These are phyloP conservation scores for Cystofilobasidium bisporidii DNA, from an alignment of 768 basidiomycete genomes.

Conservation along the genomic window DNA sequence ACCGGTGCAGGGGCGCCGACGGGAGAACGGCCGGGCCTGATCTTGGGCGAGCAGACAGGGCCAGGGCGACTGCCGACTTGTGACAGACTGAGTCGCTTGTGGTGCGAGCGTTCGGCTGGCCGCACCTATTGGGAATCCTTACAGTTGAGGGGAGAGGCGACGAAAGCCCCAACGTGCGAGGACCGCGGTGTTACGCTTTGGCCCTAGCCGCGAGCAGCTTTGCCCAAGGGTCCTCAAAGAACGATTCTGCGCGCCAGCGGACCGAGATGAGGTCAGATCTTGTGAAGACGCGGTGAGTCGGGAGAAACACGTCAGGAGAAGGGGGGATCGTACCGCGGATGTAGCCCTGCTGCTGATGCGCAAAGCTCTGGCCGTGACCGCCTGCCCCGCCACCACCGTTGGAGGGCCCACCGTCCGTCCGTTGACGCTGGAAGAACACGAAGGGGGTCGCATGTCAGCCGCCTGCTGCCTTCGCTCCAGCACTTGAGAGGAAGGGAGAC, in stretches of 20 bases:
- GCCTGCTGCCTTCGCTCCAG: neutral
- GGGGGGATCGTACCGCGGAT: neutral
- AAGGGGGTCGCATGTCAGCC: neutral
- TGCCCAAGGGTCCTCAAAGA: conserved; percentile 5
- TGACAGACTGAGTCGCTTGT: no score
- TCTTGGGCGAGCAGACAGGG: no score
- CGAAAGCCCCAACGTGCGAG: no score
- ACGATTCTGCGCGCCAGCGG: neutral
- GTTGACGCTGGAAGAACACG: neutral
- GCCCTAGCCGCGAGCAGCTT: neutral
- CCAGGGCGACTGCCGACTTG: no score
- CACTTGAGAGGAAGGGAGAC: neutral
- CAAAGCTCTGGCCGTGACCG: conserved; percentile 1
- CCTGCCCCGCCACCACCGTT: neutral
- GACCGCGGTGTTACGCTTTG: neutral
- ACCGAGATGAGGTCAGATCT: no score
- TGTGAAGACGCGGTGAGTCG: neutral
- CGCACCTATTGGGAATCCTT: no score
- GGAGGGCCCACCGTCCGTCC: neutral
- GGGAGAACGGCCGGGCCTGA: no score
- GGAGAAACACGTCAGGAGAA: neutral
- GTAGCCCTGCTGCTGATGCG: conserved; percentile 8
- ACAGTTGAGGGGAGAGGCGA: no score
- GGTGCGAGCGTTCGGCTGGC: no score
- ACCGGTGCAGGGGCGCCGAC: no score